Evolutionary conservation across 805 yeast genomes (phyloP).

Genomic region (Isabelozyma rhagii): DNA sequence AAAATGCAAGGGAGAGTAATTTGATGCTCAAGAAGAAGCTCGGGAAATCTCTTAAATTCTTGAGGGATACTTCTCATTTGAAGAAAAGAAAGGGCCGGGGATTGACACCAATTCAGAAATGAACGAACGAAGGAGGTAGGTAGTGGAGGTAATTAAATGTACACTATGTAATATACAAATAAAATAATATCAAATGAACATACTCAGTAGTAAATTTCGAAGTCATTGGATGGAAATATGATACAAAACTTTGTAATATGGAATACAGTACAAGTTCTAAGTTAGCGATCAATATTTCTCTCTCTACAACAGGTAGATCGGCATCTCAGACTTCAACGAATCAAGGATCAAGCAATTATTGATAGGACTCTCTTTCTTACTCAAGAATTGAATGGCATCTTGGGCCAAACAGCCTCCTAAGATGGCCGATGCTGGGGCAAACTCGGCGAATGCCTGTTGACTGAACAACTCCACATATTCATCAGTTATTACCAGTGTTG

Average conservation of each 20-base stretch:
- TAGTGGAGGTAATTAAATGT: neutral
- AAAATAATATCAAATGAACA: neutral
- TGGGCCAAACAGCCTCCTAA: conserved; percentile 90
- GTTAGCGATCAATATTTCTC: neutral
- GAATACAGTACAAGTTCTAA: neutral
- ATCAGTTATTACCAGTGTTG: conserved; percentile 42
- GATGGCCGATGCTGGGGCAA: conserved; percentile 81
- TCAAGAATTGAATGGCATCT: conserved; percentile 79
- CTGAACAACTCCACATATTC: conserved; percentile 40
- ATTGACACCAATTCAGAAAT: conserved; percentile 23
- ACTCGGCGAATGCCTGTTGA: conserved; percentile 57
- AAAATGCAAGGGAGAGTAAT: conserved; percentile 19
- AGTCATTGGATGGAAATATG: no score
- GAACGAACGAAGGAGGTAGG: neutral
- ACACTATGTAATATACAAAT: neutral
- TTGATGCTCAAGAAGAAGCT: conserved; percentile 23
- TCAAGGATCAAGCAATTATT: conserved; percentile 80
- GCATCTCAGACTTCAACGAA: conserved; percentile 69
- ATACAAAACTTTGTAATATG: neutral
- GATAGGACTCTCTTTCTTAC: conserved; percentile 73
- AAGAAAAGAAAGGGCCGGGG: conserved; percentile 42
- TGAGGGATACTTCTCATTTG: conserved; percentile 38
- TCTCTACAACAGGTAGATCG: conserved; percentile 55
- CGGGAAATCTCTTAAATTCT: conserved; percentile 30
- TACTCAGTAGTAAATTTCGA: neutral